phyloP scores from a whole-genome alignment of 257 asterid genomes.

The Ajuga chamaepitys region DNA sequence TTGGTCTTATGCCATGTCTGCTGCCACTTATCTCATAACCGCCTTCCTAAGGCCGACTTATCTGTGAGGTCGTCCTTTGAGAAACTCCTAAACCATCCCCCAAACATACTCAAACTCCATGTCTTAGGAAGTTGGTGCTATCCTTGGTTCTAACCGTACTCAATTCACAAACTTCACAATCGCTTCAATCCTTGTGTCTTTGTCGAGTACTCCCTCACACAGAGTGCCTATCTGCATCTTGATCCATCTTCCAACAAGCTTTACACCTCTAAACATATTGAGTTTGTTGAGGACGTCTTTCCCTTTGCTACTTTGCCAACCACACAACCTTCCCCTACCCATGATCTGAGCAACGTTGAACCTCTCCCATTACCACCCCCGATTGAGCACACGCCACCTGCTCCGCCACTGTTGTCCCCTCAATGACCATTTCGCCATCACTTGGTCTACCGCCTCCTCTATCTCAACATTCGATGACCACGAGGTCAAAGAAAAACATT shows the following conservation, averaged over 20 bases:
- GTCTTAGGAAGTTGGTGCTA: not conserved
- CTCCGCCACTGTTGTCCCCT: not conserved
- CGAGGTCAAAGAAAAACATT: not conserved
- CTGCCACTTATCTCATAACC: no score
- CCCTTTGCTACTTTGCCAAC: not conserved
- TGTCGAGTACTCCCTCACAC: not conserved
- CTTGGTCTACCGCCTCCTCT: not conserved
- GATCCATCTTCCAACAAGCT: not conserved
- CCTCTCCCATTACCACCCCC: not conserved
- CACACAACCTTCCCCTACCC: not conserved
- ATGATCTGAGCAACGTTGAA: no score
- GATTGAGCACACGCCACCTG: no score
- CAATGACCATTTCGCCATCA: no score
- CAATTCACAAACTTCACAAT: not conserved
- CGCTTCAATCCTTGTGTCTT: not conserved
- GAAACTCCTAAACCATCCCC: not conserved
- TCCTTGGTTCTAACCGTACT: not conserved
- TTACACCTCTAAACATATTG: not conserved
- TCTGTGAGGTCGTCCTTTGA: not conserved
- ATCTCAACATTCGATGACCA: not conserved
- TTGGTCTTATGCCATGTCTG: no score
- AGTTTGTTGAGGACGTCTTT: not conserved
- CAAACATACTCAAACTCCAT: not conserved
- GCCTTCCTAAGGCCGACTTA: no score
- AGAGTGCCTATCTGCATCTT: not conserved